Base-by-base conservation (phyloP, 176 grass and related monocot species). In the Eragrostis nindensis region DNA sequence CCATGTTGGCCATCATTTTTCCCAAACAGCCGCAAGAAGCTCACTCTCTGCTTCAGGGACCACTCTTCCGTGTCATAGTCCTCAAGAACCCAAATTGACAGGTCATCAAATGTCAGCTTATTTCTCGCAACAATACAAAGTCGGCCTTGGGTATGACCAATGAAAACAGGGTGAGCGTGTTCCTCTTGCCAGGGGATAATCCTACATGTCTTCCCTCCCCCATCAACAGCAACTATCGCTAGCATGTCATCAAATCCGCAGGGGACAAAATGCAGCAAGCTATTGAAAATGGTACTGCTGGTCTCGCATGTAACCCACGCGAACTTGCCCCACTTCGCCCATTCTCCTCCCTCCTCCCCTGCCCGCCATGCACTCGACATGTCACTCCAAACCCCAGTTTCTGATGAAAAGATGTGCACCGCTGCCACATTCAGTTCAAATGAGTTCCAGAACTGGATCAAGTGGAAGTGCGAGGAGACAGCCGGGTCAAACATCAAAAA, bases 41-140 rank as follows among this genome's bases (percentile, higher is more conserved):
- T 76, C 22, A 76, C 55, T 29, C 4, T 76, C 14, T 76, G 74
- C 74, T 76, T 76, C 22, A 62, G 14, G 21, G 16, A 22, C 72
- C 72, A 75, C 5, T 62, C 40, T 29, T 45, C 7, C 13, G n/a
- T 25, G 26, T 62, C 24, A 29, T 62, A 45, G 56, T 18, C 14
- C n/a, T 76, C 56, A 19, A 76, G 74, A 17, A 62, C 40, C 74
- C 74, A 62, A 11, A 62, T 11, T 6, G 22, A 47, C 45, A 47
- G 45, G 1, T 36, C 32, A 36, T 36, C 32, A 36, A 36, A 36
- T n/a, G n/a, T n/a, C n/a, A n/a, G n/a, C n/a, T n/a, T n/a, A 36
- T 36, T 36, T 36, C 1, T 13, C 38, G n/a, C 64, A 67, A 8
- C 7, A 5, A 59, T 8, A 7, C 54, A 75, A 40, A 74, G 36